phyloP scores from a whole-genome alignment of 805 yeast species.

The Scheffersomyces ergatensis region DNA sequence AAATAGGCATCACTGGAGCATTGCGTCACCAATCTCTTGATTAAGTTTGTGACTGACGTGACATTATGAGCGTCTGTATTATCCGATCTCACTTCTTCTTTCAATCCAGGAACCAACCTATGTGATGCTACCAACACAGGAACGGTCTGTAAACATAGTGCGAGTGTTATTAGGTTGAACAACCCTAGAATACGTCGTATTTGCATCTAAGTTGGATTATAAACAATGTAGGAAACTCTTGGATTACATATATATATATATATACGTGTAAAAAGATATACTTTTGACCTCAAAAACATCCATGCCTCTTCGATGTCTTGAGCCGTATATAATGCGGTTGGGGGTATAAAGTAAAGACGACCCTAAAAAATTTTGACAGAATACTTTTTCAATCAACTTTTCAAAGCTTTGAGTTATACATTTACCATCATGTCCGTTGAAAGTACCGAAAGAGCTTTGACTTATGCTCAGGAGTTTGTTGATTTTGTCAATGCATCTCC shows the following conservation, averaged over 20 bases:
- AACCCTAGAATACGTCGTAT: not conserved
- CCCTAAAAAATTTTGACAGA: not conserved
- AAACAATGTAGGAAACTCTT: no score
- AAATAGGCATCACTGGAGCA: constrained; percentile 40
- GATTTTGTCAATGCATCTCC: constrained; percentile 82
- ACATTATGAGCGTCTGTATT: constrained; percentile 18
- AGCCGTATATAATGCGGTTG: no score
- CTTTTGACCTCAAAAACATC: no score
- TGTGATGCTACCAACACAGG: constrained; percentile 42
- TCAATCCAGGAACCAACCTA: constrained; percentile 30
- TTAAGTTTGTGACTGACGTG: constrained; percentile 27
- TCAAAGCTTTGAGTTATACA: no score
- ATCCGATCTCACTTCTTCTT: constrained; percentile 17
- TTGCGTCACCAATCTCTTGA: constrained; percentile 33
- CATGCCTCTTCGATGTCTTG: no score
- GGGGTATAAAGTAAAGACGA: no score
- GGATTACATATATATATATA: no score
- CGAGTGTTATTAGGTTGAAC: not conserved
- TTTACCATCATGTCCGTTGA: no score
- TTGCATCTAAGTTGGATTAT: no score
- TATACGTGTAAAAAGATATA: no score
- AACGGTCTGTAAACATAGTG: constrained; percentile 13
- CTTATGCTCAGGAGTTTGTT: constrained; percentile 60
- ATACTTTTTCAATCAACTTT: no score
- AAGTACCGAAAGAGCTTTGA: constrained; percentile 4